phyloP scores from a whole-genome alignment of 2,329 filamentous ascomycete species.

The Fusarium pseudocircinatum region DNA sequence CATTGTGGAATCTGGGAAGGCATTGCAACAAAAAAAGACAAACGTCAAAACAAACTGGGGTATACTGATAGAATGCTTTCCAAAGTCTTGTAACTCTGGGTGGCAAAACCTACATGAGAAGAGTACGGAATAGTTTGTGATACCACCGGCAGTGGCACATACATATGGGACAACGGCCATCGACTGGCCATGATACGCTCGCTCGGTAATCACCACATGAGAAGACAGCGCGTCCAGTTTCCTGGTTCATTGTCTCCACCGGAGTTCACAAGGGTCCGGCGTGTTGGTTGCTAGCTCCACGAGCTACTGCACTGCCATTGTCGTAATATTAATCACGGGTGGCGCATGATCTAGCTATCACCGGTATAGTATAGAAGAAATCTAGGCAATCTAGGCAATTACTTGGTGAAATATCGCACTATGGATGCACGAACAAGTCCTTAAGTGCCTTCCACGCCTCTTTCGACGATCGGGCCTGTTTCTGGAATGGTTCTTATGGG shows the following conservation, averaged over 20 bases:
- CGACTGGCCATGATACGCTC: neutral
- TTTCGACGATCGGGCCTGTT: neutral
- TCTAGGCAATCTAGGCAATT: neutral
- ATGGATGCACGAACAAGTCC: neutral
- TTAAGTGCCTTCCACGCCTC: neutral
- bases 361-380: neutral
- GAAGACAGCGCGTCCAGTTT: neutral
- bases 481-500: neutral
- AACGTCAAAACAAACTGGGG: neutral
- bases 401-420: neutral
- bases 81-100: neutral
- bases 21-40: slow-evolving; percentile 23
- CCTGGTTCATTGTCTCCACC: neutral
- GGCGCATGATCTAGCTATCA: neutral
- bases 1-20: slow-evolving; percentile 35
- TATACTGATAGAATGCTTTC: neutral
- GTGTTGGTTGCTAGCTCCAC: neutral
- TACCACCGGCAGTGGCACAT: neutral
- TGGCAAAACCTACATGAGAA: neutral
- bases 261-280: neutral
- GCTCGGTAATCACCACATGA: neutral
- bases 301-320: neutral
- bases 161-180: neutral
- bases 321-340: neutral
- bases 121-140: neutral